Base-by-base conservation (phyloP, 192 early-diverging fungal species). In the Linnemannia exigua region DNA sequence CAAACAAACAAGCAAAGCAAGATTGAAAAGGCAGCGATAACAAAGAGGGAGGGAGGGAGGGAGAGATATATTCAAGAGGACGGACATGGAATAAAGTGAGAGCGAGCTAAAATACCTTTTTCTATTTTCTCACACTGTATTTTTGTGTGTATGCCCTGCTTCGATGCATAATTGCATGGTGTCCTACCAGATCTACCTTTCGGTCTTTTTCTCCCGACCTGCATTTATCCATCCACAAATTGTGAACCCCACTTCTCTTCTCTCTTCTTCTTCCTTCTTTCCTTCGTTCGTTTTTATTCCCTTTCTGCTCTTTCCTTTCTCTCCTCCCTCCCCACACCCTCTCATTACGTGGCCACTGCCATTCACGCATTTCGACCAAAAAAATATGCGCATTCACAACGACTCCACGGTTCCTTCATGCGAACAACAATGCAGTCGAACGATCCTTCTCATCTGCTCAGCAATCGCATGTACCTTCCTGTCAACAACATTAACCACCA, bases 401-500 rank as follows among this genome's bases (percentile, higher is more conserved):
- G 3, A 74, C 28, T 25, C 58, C 25, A 31, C 58, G 14, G 58
- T 33, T 28, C 25, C 28, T 28, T 52, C 72, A 38, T 41, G 67
- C 22, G 20, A 15, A 36, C 67, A 36, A 38, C 67, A 20, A 12
- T n/a, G 17, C 28, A 69, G 25, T 33, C n/a, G 63, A 2, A 28
- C 38, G 3, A 41, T 74, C 20, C 63, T 72, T 36, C 61, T 74
- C 63, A 58, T 80, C 44, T 25, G 79, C 38, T 31, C 79, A 17
- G 63, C 72, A 6, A n/a, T 72, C 41, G 61, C 72, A 25, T 79
- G 69, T 58, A 36, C 19, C 44, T 22, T 80, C 44, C 36, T 48
- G 17, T 48, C 47, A 35, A 41, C 74, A 20, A 36, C 41, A 3
- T 44, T 44, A 3, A 44, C 41, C 41, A 66, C 41, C 41, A 12